These are phyloP conservation scores for Piper betle DNA, from an alignment of 164 flowering plant species.

Conservation along the genomic window DNA sequence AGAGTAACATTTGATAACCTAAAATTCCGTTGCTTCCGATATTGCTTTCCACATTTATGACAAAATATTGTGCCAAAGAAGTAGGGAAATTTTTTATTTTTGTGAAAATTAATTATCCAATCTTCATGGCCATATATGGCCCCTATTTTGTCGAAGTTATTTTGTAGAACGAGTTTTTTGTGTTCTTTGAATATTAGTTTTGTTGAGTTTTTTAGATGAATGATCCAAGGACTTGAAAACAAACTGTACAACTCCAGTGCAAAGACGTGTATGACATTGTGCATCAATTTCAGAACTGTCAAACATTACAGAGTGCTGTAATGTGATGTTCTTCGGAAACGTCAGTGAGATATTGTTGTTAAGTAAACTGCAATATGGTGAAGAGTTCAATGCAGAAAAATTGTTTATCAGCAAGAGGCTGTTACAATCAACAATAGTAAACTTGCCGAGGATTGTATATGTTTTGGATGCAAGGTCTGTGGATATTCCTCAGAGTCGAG, in stretches of 20 bases:
- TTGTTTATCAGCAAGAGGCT: constrained; percentile 57
- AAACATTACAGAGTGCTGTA: no score
- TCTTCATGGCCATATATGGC: neutral
- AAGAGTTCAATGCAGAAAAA: no score
- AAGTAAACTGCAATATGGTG: no score
- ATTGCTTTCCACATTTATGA: neutral
- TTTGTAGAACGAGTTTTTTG: no score
- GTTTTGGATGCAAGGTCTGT: constrained; percentile 62
- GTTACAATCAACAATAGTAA: constrained; percentile 8
- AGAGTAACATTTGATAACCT: neutral
- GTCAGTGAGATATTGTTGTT: no score
- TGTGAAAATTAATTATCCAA: no score
- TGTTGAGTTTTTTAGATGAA: neutral
- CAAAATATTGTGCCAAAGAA: neutral
- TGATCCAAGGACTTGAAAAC: constrained; percentile 11
- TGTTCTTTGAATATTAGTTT: neutral
- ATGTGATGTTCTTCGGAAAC: no score
- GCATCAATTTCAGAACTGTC: constrained; percentile 33
- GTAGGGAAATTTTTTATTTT: no score
- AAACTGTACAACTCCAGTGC: constrained; percentile 56
- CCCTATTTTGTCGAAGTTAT: neutral
- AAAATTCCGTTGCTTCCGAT: neutral
- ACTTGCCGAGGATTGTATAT: constrained; percentile 54
- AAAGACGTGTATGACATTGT: constrained; percentile 21
- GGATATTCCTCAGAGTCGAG: constrained; percentile 36